These are phyloP conservation scores for Alternaria novae-zelandiae DNA, from an alignment of 2,329 filamentous ascomycete species.

Conservation along the genomic window DNA sequence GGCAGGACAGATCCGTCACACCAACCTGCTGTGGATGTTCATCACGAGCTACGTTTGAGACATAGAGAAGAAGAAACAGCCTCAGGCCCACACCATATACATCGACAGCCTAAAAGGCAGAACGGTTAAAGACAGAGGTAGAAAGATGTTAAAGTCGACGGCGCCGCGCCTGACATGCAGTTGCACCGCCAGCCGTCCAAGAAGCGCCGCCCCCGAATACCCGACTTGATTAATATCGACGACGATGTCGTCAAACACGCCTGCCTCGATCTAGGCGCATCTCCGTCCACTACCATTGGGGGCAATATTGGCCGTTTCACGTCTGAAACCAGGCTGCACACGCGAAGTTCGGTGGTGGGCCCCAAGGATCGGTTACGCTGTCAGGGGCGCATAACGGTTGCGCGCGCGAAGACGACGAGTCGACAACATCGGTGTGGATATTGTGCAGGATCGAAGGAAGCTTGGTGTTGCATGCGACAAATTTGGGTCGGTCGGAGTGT, in stretches of 20 bases:
- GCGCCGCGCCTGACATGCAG: not conserved
- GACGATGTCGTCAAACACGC: slow-evolving; percentile 16
- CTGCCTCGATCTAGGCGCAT: slow-evolving; percentile 9
- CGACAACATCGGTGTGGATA: not conserved
- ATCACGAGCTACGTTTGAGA: not conserved
- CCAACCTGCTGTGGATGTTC: not conserved
- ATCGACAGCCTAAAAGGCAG: not conserved
- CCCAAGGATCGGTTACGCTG: not conserved
- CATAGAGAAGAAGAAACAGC: not conserved
- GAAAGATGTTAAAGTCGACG: not conserved
- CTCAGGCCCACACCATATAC: not conserved
- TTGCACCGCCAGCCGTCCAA: not conserved
- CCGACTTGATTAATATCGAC: slow-evolving; percentile 7
- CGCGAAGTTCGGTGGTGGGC: slow-evolving; percentile 7
- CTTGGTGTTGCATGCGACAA: not conserved
- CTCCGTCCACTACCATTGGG: slow-evolving; percentile 22
- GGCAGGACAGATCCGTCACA: not conserved
- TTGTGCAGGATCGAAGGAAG: not conserved
- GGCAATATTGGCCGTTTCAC: slow-evolving; percentile 28
- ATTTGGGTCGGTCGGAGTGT: not conserved
- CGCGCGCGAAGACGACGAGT: slow-evolving; percentile 11
- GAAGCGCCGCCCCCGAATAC: not conserved
- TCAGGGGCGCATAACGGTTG: slow-evolving; percentile 10
- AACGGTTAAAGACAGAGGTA: not conserved
- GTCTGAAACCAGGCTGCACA: slow-evolving; percentile 22